Evolutionary conservation across 176 grass and related monocot species (phyloP).

Genomic region (Themeda triandra): DNA sequence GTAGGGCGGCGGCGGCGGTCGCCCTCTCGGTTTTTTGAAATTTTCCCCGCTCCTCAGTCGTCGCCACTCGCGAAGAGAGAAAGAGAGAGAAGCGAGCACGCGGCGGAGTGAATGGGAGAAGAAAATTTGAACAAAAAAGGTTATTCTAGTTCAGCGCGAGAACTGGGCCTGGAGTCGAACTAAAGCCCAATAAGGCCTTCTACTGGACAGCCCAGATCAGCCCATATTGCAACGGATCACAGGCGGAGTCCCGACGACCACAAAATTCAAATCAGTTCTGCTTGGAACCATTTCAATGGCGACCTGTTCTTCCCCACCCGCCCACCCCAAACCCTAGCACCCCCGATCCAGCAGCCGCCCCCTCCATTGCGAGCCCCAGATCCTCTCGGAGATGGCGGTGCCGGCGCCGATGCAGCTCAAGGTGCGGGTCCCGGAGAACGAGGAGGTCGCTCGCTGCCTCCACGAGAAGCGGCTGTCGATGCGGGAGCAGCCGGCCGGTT

Average conservation of each 20-base stretch:
- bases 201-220: not conserved
- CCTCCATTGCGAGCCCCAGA: not conserved
- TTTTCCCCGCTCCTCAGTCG: not conserved
- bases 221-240: not conserved
- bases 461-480: constrained; percentile 69
- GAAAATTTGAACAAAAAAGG: not conserved
- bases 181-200: not conserved
- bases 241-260: not conserved
- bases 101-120: not conserved
- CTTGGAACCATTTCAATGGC: not conserved
- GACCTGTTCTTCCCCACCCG: not conserved
- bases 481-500: constrained; percentile 36
- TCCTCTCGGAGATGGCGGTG: constrained; percentile 8
- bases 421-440: constrained; percentile 66
- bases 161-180: not conserved
- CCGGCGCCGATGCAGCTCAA: constrained; percentile 27
- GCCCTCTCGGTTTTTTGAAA: not conserved
- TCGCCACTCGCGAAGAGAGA: not conserved
- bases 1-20: not conserved
- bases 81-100: not conserved
- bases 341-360: not conserved
- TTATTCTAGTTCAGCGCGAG: not conserved
- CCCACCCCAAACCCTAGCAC: not conserved
- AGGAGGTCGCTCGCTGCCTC: constrained; percentile 52
- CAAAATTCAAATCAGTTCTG: not conserved